Percentiles rank a stretch among this genome's conserved stretches.
Conservation (phyloP, 257 asterid genomes). For the Linaria vulgaris region DNA sequence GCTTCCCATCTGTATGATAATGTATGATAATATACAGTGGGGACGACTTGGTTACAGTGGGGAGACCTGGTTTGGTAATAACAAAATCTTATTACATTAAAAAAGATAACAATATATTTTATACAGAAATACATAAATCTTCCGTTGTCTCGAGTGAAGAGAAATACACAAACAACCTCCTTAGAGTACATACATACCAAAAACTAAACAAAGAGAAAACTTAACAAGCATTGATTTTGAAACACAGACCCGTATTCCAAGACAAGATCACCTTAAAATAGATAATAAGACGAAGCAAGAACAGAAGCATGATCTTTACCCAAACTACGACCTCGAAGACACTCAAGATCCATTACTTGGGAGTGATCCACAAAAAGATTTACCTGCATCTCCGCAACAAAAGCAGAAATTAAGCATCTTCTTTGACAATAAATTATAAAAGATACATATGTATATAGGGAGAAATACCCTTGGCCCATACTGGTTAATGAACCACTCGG, state of each 20-base stretch:
- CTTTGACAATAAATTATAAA: neutral
- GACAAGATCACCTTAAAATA: conserved; percentile 28
- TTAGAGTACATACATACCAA: conserved; percentile 6
- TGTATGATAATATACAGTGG: too few relatives aligned
- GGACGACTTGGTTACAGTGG: too few relatives aligned
- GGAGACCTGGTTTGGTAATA: too few relatives aligned
- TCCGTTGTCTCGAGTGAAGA: too few relatives aligned
- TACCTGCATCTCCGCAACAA: conserved; percentile 46
- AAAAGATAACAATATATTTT: too few relatives aligned
- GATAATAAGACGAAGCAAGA: conserved; percentile 70
- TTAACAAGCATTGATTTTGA: conserved; percentile 1
- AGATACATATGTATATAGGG: neutral
- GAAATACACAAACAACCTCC: neutral
- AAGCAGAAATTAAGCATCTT: conserved; percentile 1
- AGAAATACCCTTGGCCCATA: conserved; percentile 78
- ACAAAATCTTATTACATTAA: too few relatives aligned
- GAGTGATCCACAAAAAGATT: conserved; percentile 91
- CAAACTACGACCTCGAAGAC: conserved; percentile 81
- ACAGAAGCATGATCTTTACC: conserved; percentile 75
- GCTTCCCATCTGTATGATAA: too few relatives aligned
- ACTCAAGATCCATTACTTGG: conserved; percentile 89
- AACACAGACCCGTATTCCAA: neutral
- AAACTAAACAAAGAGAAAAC: neutral
- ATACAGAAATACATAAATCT: too few relatives aligned
- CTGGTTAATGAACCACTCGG: conserved; percentile 90